phyloP scores from a whole-genome alignment of 208 protist genomes.

The Leishmania amazonensis region DNA sequence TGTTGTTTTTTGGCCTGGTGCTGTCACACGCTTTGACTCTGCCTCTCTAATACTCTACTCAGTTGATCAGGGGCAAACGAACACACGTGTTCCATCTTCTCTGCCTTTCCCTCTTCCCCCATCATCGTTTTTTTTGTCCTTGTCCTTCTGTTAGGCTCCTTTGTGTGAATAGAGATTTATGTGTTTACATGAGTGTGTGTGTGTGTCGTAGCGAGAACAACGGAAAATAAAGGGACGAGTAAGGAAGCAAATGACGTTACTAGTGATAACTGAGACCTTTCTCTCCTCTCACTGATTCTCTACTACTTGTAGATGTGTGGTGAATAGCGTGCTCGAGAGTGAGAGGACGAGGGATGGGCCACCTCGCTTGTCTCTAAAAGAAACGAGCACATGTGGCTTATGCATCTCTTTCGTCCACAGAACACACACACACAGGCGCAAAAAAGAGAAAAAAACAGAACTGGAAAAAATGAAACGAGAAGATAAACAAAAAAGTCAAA shows the following conservation, averaged over 20 bases:
- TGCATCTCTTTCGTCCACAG: not conserved
- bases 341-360: not conserved
- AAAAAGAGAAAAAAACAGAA: not conserved
- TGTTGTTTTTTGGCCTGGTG: not conserved
- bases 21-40: not conserved
- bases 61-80: not conserved
- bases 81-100: not conserved
- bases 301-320: slow-evolving; percentile 1
- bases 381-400: not conserved
- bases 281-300: not conserved
- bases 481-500: not conserved
- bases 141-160: not conserved
- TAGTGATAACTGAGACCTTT: not conserved
- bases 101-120: not conserved
- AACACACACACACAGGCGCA: not conserved
- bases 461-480: not conserved
- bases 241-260: not conserved
- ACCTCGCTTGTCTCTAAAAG: not conserved
- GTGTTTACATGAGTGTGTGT: slow-evolving; percentile 1
- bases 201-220: not conserved
- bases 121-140: not conserved
- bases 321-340: not conserved
- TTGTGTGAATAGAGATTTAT: slow-evolving; percentile 1
- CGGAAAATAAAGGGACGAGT: not conserved
- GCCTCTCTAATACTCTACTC: not conserved